A percentile compares a stretch with the other conserved stretches of the same genome.
Conservation (phyloP, 352 stramenopile species). For the Pythium sukuiense region DNA sequence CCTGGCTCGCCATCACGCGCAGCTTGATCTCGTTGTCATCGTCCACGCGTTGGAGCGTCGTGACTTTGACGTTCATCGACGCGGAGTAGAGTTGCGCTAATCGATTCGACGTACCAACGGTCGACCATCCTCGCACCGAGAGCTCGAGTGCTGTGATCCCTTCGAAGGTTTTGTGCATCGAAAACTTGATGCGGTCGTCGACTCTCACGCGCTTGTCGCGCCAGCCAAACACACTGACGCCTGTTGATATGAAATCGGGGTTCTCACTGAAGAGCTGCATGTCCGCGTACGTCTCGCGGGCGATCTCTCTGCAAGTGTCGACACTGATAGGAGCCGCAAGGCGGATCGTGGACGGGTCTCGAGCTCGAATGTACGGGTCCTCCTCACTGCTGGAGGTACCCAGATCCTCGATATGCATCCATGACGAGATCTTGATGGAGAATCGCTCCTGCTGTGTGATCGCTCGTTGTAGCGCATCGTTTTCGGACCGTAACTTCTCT, state of each 20-base stretch:
- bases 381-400: neutral
- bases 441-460: slow-evolving; percentile 16
- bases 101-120: slow-evolving; percentile 8
- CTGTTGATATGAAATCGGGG: slow-evolving; percentile 27
- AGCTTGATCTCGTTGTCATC: slow-evolving; percentile 27
- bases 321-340: neutral
- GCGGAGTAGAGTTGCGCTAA: slow-evolving; percentile 20
- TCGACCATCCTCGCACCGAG: slow-evolving; percentile 8
- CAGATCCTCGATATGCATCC: slow-evolving; percentile 1
- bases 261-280: slow-evolving; percentile 21
- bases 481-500: slow-evolving; percentile 15
- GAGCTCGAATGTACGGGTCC: neutral
- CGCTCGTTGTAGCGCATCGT: slow-evolving; percentile 11
- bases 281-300: slow-evolving; percentile 12
- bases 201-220: slow-evolving; percentile 25
- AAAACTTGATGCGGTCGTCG: slow-evolving; percentile 33
- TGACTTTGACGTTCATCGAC: slow-evolving; percentile 11
- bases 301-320: slow-evolving; percentile 12
- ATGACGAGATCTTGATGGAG: slow-evolving; percentile 1
- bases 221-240: slow-evolving; percentile 35
- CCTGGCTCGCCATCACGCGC: slow-evolving; percentile 15
- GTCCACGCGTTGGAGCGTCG: slow-evolving; percentile 23
- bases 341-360: neutral
- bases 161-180: slow-evolving; percentile 33
- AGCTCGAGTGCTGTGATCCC: slow-evolving; percentile 14